Evolutionary conservation across 1,139 yeast species (phyloP), one percentile per base, ranked within the genome.

Genomic region (Hemisphaericaspora lyxosophila): DNA sequence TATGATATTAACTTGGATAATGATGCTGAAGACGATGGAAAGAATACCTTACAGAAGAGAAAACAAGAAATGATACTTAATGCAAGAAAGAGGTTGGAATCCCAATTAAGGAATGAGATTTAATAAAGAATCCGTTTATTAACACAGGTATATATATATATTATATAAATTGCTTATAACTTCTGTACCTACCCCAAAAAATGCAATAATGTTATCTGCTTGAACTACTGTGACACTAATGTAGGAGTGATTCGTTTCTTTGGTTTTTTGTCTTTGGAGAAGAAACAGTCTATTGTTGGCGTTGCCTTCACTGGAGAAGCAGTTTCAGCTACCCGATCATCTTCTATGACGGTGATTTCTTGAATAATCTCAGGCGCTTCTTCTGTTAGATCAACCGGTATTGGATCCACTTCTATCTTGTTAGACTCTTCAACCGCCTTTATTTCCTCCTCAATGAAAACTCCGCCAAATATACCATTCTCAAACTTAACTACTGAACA

Each of bases 401-500:
- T 16, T 34, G 40, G 12, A n/a, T 13, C 28, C 13, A 22, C 31
- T 26, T 43, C 43, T 26, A 38, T 43, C 27, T 38, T 41, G 3
- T 31, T n/a, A 8, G 32, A 31, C 25, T 41, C 31, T 14, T 38
- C 42, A 28, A 17, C 28, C n/a, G n/a, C n/a, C 24, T 28, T 34
- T 12, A 27, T 20, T n/a, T 22, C 9, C 18, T 33, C 29, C 17
- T 39, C 44, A 4, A 18, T 31, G 32, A 45, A 46, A 16, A 22
- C 24, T 26, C 60, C 67, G 1, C 95, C 95, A 36, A 86, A 71
- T 15, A 73, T 70, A 1, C 62, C 73, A 2, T 59, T 55, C 3
- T 72, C 74, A 41, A 86, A 78, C 5, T 64, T 60, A 3, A 88
- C 60, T 28, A 74, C 73, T 1, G 96, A 85, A 51, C 97, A 86